These are phyloP conservation scores for Solanum hybrid DNA, from an alignment of 305 asterid species.

Conservation along the genomic window DNA sequence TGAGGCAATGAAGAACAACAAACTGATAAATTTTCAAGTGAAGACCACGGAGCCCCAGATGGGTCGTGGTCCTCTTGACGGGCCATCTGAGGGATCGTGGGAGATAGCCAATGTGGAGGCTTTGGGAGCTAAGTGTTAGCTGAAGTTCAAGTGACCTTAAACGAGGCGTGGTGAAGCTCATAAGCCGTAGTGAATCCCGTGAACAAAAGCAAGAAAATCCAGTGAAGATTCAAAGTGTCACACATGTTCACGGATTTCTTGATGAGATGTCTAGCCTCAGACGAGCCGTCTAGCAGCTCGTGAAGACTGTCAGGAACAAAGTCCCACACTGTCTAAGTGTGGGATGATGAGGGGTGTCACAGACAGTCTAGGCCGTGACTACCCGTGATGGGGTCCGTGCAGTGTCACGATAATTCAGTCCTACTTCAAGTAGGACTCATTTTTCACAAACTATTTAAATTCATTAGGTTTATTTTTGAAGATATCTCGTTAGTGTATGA, in stretches of 20 bases:
- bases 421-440: neutral
- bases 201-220: neutral
- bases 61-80: neutral
- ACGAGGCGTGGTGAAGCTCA: neutral
- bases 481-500: neutral
- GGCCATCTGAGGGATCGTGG: neutral
- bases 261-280: neutral
- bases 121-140: neutral
- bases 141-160: neutral
- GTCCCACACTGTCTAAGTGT: neutral
- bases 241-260: neutral
- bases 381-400: neutral
- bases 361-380: neutral
- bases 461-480: neutral
- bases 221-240: neutral
- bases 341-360: neutral
- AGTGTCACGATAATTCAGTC: neutral
- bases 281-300: neutral
- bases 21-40: neutral
- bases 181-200: neutral
- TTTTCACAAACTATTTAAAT: neutral
- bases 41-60: neutral
- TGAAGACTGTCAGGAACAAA: neutral
- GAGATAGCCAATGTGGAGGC: neutral
- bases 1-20: neutral